A percentile compares a stretch with the other conserved stretches of the same genome.
phyloP scores from a whole-genome alignment of 2,329 filamentous ascomycete species.

The Fusarium penzigii region DNA sequence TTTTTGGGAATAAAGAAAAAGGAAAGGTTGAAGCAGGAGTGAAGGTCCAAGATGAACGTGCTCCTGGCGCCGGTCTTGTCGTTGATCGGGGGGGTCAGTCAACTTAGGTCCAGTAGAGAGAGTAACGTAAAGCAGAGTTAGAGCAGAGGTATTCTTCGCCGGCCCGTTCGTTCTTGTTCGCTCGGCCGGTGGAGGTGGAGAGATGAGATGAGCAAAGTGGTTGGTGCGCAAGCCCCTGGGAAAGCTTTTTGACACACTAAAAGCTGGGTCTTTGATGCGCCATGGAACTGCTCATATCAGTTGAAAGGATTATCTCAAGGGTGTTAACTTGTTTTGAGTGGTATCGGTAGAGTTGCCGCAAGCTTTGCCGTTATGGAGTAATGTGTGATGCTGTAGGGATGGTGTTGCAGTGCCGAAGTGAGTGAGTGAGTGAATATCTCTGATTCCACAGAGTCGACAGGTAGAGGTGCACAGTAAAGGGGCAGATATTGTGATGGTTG shows the following conservation, averaged over 20 bases:
- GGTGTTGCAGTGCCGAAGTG: not conserved
- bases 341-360: not conserved
- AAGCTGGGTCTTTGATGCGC: not conserved
- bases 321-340: not conserved
- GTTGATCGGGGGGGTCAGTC: not conserved
- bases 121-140: too few relatives aligned
- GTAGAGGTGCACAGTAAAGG: too few relatives aligned
- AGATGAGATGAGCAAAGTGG: not conserved
- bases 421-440: too few relatives aligned
- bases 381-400: too few relatives aligned
- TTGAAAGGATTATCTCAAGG: not conserved
- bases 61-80: not conserved
- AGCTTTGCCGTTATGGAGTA: too few relatives aligned
- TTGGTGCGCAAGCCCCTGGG: not conserved
- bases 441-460: too few relatives aligned
- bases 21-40: constrained; percentile 9
- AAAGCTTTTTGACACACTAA: not conserved
- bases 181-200: not conserved
- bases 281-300: not conserved
- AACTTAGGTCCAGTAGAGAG: too few relatives aligned
- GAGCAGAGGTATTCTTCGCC: not conserved
- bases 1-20: constrained; percentile 1
- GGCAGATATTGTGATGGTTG: too few relatives aligned
- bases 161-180: not conserved
- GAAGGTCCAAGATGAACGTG: constrained; percentile 6